Evolutionary conservation across 768 basidiomycete species (phyloP), one percentile per base, ranked within the genome.

Genomic region (Lentinula lateritia): DNA sequence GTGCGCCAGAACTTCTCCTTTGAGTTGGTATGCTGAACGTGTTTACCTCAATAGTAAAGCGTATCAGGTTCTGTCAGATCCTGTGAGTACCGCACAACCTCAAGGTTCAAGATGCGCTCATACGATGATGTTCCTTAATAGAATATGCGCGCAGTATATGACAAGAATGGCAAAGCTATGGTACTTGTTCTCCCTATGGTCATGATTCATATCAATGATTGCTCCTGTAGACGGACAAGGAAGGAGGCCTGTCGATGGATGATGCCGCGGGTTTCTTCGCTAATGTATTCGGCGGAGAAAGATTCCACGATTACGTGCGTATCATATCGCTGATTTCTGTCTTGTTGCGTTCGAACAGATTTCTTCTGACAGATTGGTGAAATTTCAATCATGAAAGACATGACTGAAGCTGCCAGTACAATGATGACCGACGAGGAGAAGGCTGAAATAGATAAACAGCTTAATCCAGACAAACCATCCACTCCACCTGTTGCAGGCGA

Each of bases 181-280:
- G 92, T 63, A 52, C 54, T 50, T 23, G n/a, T 38, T 42, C 32
- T 32, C 41, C 50, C 1, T 58, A 7, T 52, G 12, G 10, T 20
- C 16, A 38, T 58, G 6, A 58, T 38, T 15, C 42, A 36, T 4
- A 45, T 56, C 50, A 41, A 34, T 28, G 2, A 28, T 6, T 28
- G 34, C 36, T 28, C 58, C 41, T 61, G 38, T 64, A 87, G 88
- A 79, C 82, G 61, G 91, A 92, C 73, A 89, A 87, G 68, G 90
- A 92, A 67, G 88, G 90, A n/a, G 83, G 80, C 15, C 70, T 83
- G 50, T 86, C 81, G 43, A 90, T 95, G 83, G 90, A 93, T 50
- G 95, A 99, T 69, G 94, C 97, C 3, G 89, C 92, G 41, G 90
- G 91, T 61, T 92, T 99, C 80, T 99, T 99, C 70, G 90, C 92